phyloP scores from a whole-genome alignment of 2,329 filamentous ascomycete genomes.

The Penicillium sp. region DNA sequence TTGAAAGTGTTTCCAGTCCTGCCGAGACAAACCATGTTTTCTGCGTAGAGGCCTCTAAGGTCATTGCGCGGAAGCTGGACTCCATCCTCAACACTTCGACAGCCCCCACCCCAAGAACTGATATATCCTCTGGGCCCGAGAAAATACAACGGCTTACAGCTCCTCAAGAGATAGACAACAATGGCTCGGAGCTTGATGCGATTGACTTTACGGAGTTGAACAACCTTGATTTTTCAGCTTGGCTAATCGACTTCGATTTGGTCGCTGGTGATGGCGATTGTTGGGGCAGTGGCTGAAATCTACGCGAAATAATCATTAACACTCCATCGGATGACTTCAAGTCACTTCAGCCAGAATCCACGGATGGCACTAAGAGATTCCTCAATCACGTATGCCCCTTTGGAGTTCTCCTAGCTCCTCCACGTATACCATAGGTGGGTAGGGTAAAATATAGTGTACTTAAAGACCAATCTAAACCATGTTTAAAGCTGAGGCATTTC shows the following conservation, averaged over 20 bases:
- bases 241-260: slow-evolving; percentile 14
- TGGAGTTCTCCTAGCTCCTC: no score
- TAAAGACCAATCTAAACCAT: no score
- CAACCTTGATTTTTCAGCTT: slow-evolving; percentile 10
- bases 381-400: no score
- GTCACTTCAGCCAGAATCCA: no score
- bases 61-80: slow-evolving; percentile 15
- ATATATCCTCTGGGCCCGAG: neutral
- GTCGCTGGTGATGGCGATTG: neutral
- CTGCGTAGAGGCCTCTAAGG: slow-evolving; percentile 17
- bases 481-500: neutral
- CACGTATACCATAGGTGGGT: no score
- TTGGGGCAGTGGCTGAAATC: no score
- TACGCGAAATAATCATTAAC: no score
- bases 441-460: no score
- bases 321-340: no score
- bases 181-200: neutral
- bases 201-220: slow-evolving; percentile 7
- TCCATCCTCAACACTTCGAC: slow-evolving; percentile 10
- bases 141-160: neutral
- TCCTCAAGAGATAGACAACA: neutral
- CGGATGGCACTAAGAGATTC: no score
- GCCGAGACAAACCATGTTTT: slow-evolving; percentile 13
- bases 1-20: slow-evolving; percentile 13
- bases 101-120: neutral